phyloP scores from a whole-genome alignment of 192 early-diverging fungal species.

The Entomortierella lignicola region DNA sequence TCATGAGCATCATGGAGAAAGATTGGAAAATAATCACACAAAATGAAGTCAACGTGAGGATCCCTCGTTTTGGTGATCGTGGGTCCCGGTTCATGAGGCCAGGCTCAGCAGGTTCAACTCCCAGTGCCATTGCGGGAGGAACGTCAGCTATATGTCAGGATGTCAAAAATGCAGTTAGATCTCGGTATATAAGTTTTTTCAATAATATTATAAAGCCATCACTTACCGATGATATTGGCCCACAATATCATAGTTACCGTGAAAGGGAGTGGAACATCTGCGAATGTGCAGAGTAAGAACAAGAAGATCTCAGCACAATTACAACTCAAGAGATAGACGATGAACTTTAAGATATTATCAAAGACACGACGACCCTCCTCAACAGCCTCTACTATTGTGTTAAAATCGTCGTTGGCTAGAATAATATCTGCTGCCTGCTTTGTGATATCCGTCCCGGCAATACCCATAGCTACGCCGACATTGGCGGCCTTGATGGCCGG shows the following conservation, averaged over 20 bases:
- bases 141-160: constrained; percentile 77
- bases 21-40: constrained; percentile 80
- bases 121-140: constrained; percentile 94
- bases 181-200: neutral
- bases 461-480: constrained; percentile 98
- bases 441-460: constrained; percentile 95
- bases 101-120: constrained; percentile 87
- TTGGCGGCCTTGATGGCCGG: constrained; percentile 96
- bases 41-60: constrained; percentile 74
- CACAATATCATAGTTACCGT: constrained; percentile 95
- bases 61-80: constrained; percentile 77
- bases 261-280: constrained; percentile 87
- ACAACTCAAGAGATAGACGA: constrained; percentile 93
- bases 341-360: constrained; percentile 98
- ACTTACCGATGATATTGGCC: constrained; percentile 92
- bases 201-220: neutral
- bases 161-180: neutral
- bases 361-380: constrained; percentile 95
- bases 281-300: constrained; percentile 79
- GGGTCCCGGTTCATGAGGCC: constrained; percentile 89
- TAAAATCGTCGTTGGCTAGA: constrained; percentile 94
- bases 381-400: constrained; percentile 94
- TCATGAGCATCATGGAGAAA: constrained; percentile 70
- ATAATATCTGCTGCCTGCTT: constrained; percentile 99
- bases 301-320: constrained; percentile 96